These are phyloP conservation scores for Misopates orontium DNA, from an alignment of 257 asterid species.

Conservation along the genomic window DNA sequence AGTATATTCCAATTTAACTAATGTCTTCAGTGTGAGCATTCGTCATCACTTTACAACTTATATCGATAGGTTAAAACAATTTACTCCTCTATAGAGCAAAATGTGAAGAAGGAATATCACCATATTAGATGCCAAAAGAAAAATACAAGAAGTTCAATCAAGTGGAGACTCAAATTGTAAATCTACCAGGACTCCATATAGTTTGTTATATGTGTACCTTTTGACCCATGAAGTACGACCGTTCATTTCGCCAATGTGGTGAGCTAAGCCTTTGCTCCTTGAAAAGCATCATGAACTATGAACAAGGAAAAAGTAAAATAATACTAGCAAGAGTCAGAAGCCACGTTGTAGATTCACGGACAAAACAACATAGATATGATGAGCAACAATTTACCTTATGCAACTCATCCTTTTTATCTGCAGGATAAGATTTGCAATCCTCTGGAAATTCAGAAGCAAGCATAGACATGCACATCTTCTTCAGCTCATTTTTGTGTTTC, in stretches of 20 bases:
- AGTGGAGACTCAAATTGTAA: neutral
- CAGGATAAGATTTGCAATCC: slow-evolving; percentile 83
- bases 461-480: slow-evolving; percentile 60
- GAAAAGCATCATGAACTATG: slow-evolving; percentile 73
- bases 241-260: slow-evolving; percentile 89
- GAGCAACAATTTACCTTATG: slow-evolving; percentile 62
- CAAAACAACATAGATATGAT: no score
- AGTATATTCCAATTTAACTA: no score
- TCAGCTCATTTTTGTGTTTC: slow-evolving; percentile 67
- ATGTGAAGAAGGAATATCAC: no score
- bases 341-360: slow-evolving; percentile 7
- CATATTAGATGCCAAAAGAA: neutral
- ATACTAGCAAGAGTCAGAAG: slow-evolving; percentile 13
- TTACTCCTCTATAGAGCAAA: neutral
- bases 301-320: slow-evolving; percentile 25
- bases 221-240: slow-evolving; percentile 83
- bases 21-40: neutral
- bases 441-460: slow-evolving; percentile 91
- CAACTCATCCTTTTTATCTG: slow-evolving; percentile 83
- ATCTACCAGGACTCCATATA: neutral
- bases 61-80: neutral
- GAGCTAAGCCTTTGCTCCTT: slow-evolving; percentile 80
- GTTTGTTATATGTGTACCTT: slow-evolving; percentile 44
- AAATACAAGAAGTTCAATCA: slow-evolving; percentile 2
- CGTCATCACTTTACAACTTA: no score